Evolutionary conservation across 2,329 filamentous ascomycete genomes (phyloP).

Genomic region (Fonsecaea monophora): DNA sequence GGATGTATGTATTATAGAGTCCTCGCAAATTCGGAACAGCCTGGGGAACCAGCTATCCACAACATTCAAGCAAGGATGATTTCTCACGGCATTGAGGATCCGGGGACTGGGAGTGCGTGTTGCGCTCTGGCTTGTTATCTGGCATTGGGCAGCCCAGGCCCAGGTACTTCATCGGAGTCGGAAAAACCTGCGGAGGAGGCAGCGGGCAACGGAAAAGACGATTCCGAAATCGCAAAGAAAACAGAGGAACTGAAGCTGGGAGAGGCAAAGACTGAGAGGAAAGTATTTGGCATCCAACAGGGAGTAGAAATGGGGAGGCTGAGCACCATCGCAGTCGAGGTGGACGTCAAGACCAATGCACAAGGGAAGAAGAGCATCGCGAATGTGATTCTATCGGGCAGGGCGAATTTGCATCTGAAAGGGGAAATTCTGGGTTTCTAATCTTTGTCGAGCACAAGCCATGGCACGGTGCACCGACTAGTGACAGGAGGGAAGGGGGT

Average conservation of each 20-base stretch:
- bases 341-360: constrained; percentile 52
- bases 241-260: constrained; percentile 45
- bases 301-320: constrained; percentile 71
- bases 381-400: constrained; percentile 48
- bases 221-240: constrained; percentile 51
- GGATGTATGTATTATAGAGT: constrained; percentile 46
- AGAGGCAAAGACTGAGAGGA: constrained; percentile 47
- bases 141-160: constrained; percentile 44
- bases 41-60: constrained; percentile 41
- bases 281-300: constrained; percentile 64
- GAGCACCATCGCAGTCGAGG: constrained; percentile 49
- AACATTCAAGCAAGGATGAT: constrained; percentile 46
- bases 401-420: constrained; percentile 56
- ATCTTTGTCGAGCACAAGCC: background rate
- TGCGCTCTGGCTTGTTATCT: constrained; percentile 64
- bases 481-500: background rate
- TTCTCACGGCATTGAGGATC: constrained; percentile 59
- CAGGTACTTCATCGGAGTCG: constrained; percentile 17
- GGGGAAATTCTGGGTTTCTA: constrained; percentile 48
- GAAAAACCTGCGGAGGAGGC: constrained; percentile 44
- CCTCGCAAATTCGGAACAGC: constrained; percentile 38
- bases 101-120: constrained; percentile 69
- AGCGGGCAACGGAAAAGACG: constrained; percentile 57
- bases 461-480: background rate
- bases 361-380: constrained; percentile 56